Conservation (phyloP, 2,329 filamentous ascomycete species). For the Phialemonium atrogriseum region DNA sequence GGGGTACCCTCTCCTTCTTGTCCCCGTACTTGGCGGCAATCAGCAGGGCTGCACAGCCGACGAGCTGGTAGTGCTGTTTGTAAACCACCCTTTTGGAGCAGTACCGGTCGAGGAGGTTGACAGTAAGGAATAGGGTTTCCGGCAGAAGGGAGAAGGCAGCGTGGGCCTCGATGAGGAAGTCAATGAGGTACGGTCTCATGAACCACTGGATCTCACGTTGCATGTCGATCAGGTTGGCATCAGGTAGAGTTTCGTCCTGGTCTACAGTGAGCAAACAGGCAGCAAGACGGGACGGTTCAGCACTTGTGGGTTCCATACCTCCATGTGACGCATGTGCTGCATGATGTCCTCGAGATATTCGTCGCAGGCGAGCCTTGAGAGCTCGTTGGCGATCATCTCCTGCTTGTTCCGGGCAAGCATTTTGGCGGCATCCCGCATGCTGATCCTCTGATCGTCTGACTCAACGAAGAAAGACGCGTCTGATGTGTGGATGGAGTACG, state of each 20-base stretch:
- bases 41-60: slow-evolving; percentile 89
- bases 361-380: slow-evolving; percentile 75
- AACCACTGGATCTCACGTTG: slow-evolving; percentile 99
- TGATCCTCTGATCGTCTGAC: slow-evolving; percentile 51
- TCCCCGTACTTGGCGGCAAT: slow-evolving; percentile 98
- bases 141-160: slow-evolving; percentile 89
- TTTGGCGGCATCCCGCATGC: slow-evolving; percentile 67
- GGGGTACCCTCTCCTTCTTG: slow-evolving; percentile 97
- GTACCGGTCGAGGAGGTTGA: slow-evolving; percentile 95
- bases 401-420: slow-evolving; percentile 75
- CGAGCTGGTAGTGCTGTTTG: slow-evolving; percentile 97
- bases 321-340: slow-evolving; percentile 92
- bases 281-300: not conserved
- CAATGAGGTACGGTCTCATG: slow-evolving; percentile 95
- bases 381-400: slow-evolving; percentile 79
- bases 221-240: slow-evolving; percentile 97
- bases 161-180: slow-evolving; percentile 96
- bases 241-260: slow-evolving; percentile 76
- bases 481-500: slow-evolving; percentile 23
- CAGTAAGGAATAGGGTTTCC: slow-evolving; percentile 89
- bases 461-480: slow-evolving; percentile 48
- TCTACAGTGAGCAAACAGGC: not conserved
- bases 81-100: slow-evolving; percentile 97
- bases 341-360: slow-evolving; percentile 94
- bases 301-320: slow-evolving; percentile 43